Evolutionary conservation across 2,329 filamentous ascomycete species (phyloP), one percentile per base, ranked within the genome.

Genomic region (Juglanconis sp.): DNA sequence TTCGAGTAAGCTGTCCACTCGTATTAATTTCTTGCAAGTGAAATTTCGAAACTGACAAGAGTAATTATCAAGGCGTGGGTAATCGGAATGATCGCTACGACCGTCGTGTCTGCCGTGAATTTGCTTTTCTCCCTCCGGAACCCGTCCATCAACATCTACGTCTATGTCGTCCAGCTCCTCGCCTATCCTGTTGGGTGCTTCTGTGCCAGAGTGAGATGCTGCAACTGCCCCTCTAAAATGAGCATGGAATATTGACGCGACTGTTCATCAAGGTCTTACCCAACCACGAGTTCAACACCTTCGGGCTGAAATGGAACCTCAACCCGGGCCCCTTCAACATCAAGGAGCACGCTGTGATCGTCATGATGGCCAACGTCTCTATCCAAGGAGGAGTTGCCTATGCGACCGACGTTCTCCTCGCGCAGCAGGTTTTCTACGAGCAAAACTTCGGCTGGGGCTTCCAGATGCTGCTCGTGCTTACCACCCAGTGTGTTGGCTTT

Each of bases 381-480:
- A 60, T 61, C 17, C 59, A 61, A 32, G 59, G 59, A 40, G 59
- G 59, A 9, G 59, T 61, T 34, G 72, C 69, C 50, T 76, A 76
- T 56, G 71, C 73, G 42, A 76, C 74, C 46, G 73, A 76, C 60
- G 72, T 78, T 48, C 66, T 77, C n/a, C 69, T 76, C 44, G 74
- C 75, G 9, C 74, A 76, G 64, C 68, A 78, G 59, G 64, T 81
- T 65, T 83, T 79, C 65, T 84, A 83, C 67, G 68, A 77, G 52
- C 78, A 84, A 66, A 72, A 77, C 3, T 81, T 84, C 51, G 79
- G 81, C 56, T 86, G 82, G 74, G 79, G 79, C 2, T 87, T 85
- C 71, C 81, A 87, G 69, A 74, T 88, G 10, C 76, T 87, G 62
- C 80, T 79, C 56, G 79, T 87, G 58, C 84, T 83, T 3, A 87